These are phyloP conservation scores for Russula lepida DNA, from an alignment of 768 basidiomycete genomes.

Conservation along the genomic window DNA sequence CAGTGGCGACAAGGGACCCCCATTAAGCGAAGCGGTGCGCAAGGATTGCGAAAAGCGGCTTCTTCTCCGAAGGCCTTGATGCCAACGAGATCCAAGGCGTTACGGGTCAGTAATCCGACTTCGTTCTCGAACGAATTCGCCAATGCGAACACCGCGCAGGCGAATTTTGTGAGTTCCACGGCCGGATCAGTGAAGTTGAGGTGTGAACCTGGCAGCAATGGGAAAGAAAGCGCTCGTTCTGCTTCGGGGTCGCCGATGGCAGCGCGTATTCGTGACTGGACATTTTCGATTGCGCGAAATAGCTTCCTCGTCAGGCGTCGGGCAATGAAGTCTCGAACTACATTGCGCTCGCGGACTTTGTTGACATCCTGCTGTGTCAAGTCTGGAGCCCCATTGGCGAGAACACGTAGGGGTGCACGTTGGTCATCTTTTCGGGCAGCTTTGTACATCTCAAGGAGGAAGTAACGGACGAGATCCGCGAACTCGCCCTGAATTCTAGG, in stretches of 20 bases:
- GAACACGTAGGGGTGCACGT: slow-evolving; percentile 63
- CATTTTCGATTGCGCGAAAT: slow-evolving; percentile 56
- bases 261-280: slow-evolving; percentile 53
- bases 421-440: slow-evolving; percentile 53
- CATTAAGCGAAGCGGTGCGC: slow-evolving; percentile 74
- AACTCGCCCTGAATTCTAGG: slow-evolving; percentile 75
- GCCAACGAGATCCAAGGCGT: slow-evolving; percentile 78
- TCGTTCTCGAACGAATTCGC: slow-evolving; percentile 80
- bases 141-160: slow-evolving; percentile 73
- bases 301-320: slow-evolving; percentile 75
- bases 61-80: slow-evolving; percentile 82
- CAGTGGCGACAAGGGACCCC: slow-evolving; percentile 87
- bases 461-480: slow-evolving; percentile 60
- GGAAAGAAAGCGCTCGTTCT: slow-evolving; percentile 64
- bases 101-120: slow-evolving; percentile 81
- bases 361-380: slow-evolving; percentile 55
- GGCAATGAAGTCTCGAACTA: slow-evolving; percentile 66
- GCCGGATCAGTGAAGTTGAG: slow-evolving; percentile 69
- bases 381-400: slow-evolving; percentile 60
- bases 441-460: slow-evolving; percentile 78
- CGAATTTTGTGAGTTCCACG: slow-evolving; percentile 84
- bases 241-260: slow-evolving; percentile 47
- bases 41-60: slow-evolving; percentile 85
- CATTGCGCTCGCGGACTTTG: slow-evolving; percentile 62
- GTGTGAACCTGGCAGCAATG: slow-evolving; percentile 79